Percentiles rank a stretch among this genome's conserved stretches.
Conservation (phyloP, 257 asterid species). For the Ballota nigra region DNA sequence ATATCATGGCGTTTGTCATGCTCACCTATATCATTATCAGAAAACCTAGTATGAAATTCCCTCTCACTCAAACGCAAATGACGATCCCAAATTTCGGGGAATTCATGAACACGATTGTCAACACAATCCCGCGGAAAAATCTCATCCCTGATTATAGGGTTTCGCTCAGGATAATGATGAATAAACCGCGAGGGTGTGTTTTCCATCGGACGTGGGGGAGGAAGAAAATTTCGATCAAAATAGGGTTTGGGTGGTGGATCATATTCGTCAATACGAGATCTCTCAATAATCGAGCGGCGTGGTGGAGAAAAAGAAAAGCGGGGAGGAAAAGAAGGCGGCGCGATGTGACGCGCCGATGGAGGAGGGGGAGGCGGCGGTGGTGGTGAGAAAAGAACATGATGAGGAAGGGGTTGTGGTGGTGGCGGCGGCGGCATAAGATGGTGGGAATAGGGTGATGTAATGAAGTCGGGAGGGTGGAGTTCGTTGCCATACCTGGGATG, state of each 20-base stretch:
- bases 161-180: slow-evolving; percentile 27
- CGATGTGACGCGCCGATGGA: slow-evolving; percentile 14
- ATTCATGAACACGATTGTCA: slow-evolving; percentile 14
- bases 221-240: slow-evolving; percentile 25
- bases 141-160: slow-evolving; percentile 33
- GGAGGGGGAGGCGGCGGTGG: slow-evolving; percentile 32
- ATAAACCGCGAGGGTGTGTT: slow-evolving; percentile 16
- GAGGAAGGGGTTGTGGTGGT: slow-evolving; percentile 27
- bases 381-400: slow-evolving; percentile 31
- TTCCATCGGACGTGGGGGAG: slow-evolving; percentile 30
- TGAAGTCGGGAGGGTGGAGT: slow-evolving; percentile 30
- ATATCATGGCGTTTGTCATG: slow-evolving; percentile 16
- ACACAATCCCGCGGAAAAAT: slow-evolving; percentile 12
- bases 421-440: slow-evolving; percentile 36
- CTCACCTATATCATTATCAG: slow-evolving; percentile 24
- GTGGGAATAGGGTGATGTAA: slow-evolving; percentile 22
- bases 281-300: slow-evolving; percentile 26
- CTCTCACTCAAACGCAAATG: slow-evolving; percentile 13
- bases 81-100: slow-evolving; percentile 20
- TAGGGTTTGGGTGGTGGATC: slow-evolving; percentile 37
- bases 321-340: slow-evolving; percentile 25
- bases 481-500: slow-evolving; percentile 46
- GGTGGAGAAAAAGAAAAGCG: slow-evolving; percentile 32
- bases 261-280: slow-evolving; percentile 37
- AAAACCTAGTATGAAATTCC: slow-evolving; percentile 18